Base-by-base conservation (phyloP, 2,329 filamentous ascomycete genomes). In the Davidsoniella virescens region DNA sequence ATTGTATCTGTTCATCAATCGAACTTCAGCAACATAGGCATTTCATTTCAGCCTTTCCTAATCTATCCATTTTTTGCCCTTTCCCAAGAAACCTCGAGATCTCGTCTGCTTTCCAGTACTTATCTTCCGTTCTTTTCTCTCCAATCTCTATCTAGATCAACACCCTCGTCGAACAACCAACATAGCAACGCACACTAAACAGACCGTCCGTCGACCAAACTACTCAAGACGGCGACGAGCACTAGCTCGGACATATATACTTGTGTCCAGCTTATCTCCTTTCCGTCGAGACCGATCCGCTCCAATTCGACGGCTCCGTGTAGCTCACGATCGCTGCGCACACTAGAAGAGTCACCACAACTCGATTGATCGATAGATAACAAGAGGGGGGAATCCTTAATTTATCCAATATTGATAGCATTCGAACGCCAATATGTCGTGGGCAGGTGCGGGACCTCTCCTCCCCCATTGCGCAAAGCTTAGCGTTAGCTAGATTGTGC, bases 351-450 rank as follows among this genome's bases (percentile, higher is more conserved):
- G 12, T 8, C 18, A 12, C 38, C 26, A 44, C 18, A 44, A 33
- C 7, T 33, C 29, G 4, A 33, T 33, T 12, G 9, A 33, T 33
- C 7, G 12, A 29, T 2, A 33, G 12, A 33, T 12, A 33, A 12
- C 12, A 12, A 33, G 6, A 33, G 29, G 29, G 6, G 29, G 29
- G 29, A 33, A 23, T 23, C 20, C 20, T 23, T 23, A 5, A 23
- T 23, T 5, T 23, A 23, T 23, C 4, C 20, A 23, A 10, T 8
- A 33, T 26, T 41, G 4, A 10, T 41, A 20, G 10, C 10, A 40
- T 40, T 36, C 38, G 20, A 29, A 29, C 60, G 58, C 58, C 60
- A 61, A 63, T 55, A 83, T 83, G 79, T 82, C 79, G 67, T 83
- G 79, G 80, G 79, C 80, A 68, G 80, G 80, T 83, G 59, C 55